Conservation (phyloP, 1,284 basidiomycete genomes). For the Leccinum insolens region DNA sequence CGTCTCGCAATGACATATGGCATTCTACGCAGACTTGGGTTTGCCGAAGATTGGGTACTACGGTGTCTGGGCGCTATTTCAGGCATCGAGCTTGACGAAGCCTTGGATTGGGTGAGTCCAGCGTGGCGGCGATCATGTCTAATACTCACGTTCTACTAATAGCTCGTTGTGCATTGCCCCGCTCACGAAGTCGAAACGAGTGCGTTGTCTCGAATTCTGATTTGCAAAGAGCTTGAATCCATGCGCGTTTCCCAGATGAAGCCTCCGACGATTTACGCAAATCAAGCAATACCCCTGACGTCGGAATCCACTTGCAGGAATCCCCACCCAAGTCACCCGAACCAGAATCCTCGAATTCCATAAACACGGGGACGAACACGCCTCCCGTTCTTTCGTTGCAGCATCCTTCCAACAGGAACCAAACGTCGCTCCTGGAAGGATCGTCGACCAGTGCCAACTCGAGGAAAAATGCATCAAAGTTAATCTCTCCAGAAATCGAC, state of each 20-base stretch:
- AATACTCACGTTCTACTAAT: slow-evolving; percentile 18
- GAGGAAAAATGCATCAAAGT: slow-evolving; percentile 29
- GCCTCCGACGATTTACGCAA: slow-evolving; percentile 9
- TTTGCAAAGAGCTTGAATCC: slow-evolving; percentile 10
- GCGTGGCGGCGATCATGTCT: not conserved
- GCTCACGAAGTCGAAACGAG: slow-evolving; percentile 61
- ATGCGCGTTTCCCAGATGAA: slow-evolving; percentile 12
- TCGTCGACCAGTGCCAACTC: slow-evolving; percentile 12
- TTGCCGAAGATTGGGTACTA: slow-evolving; percentile 69
- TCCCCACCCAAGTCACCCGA: slow-evolving; percentile 1
- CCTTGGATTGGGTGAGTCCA: slow-evolving; percentile 84
- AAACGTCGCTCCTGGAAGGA: slow-evolving; percentile 25
- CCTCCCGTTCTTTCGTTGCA: slow-evolving; percentile 42
- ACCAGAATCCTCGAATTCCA: slow-evolving; percentile 9
- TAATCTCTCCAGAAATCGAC: slow-evolving; percentile 42
- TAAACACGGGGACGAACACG: slow-evolving; percentile 39
- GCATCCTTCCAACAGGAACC: slow-evolving; percentile 2
- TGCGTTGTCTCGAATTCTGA: slow-evolving; percentile 17
- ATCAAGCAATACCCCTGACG: slow-evolving; percentile 8
- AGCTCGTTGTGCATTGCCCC: slow-evolving; percentile 74
- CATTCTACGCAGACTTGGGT: slow-evolving; percentile 82
- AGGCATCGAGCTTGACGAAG: slow-evolving; percentile 84
- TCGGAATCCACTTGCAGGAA: slow-evolving; percentile 9
- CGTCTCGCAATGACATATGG: slow-evolving; percentile 83
- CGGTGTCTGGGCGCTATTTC: slow-evolving; percentile 67